phyloP scores from a whole-genome alignment of 164 flowering plant species.

The Chloranthus sessilifolius region DNA sequence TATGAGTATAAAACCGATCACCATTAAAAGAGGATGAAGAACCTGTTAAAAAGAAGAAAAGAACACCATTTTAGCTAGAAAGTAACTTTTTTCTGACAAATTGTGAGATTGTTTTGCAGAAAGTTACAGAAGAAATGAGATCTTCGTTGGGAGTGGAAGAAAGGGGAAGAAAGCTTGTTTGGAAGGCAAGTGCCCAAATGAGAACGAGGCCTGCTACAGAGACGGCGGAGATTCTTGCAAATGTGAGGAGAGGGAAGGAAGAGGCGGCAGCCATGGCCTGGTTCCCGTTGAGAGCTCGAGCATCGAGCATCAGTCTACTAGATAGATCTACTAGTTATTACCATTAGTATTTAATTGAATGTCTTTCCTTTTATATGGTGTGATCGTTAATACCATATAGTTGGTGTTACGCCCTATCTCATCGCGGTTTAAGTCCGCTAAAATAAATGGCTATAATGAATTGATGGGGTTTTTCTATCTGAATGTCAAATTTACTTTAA shows the following conservation, averaged over 20 bases:
- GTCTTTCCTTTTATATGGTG: too few relatives aligned
- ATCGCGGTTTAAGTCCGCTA: too few relatives aligned
- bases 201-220: slow-evolving; percentile 57
- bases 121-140: slow-evolving; percentile 30
- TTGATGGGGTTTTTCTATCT: too few relatives aligned
- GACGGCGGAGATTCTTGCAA: slow-evolving; percentile 63
- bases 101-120: neutral
- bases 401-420: too few relatives aligned
- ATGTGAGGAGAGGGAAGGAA: slow-evolving; percentile 36
- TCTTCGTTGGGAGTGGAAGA: slow-evolving; percentile 36
- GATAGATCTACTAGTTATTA: neutral
- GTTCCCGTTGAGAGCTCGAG: neutral
- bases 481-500: too few relatives aligned
- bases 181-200: slow-evolving; percentile 57
- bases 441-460: too few relatives aligned
- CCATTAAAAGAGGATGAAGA: slow-evolving; percentile 87
- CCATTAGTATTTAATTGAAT: too few relatives aligned
- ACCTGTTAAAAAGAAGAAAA: slow-evolving; percentile 33
- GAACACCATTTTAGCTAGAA: neutral
- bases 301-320: neutral
- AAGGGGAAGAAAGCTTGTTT: slow-evolving; percentile 54
- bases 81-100: neutral
- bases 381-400: too few relatives aligned
- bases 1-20: slow-evolving; percentile 80
- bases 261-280: slow-evolving; percentile 14